A percentile compares a stretch with the other conserved stretches of the same genome.
Evolutionary conservation across 2,329 filamentous ascomycete genomes (phyloP).

Genomic region (Fusarium nodosum): DNA sequence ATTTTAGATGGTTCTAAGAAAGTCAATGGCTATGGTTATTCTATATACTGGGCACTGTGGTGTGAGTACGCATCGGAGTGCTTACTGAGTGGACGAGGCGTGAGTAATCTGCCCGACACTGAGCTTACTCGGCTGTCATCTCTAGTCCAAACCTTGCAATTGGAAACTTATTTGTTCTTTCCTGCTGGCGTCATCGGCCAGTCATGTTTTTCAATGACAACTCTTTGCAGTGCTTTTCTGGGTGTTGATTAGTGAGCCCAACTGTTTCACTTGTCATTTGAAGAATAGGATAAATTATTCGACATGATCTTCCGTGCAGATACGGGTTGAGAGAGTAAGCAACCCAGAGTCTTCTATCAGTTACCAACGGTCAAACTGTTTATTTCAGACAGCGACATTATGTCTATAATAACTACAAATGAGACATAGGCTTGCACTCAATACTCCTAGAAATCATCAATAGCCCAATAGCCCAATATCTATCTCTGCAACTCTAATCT

Average conservation of each 20-base stretch:
- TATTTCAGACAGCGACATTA: background rate
- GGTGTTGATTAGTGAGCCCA: background rate
- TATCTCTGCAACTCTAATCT: accelerated
- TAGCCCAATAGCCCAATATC: too few species aligned
- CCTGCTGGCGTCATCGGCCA: background rate
- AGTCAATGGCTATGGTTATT: accelerated
- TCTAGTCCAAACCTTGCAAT: too few species aligned
- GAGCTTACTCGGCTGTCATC: background rate
- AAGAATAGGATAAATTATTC: too few species aligned
- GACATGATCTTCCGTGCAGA: background rate
- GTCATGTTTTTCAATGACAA: too few species aligned
- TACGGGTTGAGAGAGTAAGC: background rate
- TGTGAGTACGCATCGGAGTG: background rate
- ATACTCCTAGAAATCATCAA: background rate
- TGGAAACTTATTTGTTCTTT: background rate
- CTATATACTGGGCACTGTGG: background rate
- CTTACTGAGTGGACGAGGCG: background rate
- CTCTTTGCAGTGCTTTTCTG: accelerated
- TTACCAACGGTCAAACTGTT: background rate
- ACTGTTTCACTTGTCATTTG: background rate
- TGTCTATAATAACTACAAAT: background rate
- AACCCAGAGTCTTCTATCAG: background rate
- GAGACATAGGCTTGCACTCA: background rate
- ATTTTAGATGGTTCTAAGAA: too few species aligned
- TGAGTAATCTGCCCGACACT: background rate